Base-by-base conservation (phyloP, 192 early-diverging fungal genomes). In the Rhizophagus sp. region DNA sequence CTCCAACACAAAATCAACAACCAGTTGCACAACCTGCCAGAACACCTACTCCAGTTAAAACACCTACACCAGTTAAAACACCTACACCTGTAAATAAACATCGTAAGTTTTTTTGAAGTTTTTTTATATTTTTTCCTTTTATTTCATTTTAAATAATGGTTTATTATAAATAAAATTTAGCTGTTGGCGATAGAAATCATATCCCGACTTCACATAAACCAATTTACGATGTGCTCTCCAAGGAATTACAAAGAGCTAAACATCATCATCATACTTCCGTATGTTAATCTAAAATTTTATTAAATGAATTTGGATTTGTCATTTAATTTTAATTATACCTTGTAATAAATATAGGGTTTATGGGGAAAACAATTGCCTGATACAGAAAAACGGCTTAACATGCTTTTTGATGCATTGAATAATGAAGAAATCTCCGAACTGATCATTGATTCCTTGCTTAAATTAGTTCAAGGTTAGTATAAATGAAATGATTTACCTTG, bases 321-420 rank as follows among this genome's bases (percentile, higher is more conserved):
- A 12, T 47, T 5, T 47, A 12, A 47, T 47, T 12, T 47, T 33
- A 74, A 62, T 62, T 3, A 19, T 33, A 22, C 10, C 33, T 63
- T 24, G 5, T 61, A 36, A 63, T 22, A 25, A 36, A 49, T 44
- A 69, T 78, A 94, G 86, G 90, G 93, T n/a, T 85, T 86, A 27
- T 90, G 94, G 80, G 92, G 92, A 79, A 87, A 91, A 70, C 87
- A 93, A 69, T 88, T 93, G 81, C 93, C 95, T 78, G 96, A 98
- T 69, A 91, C 95, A 4, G 94, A 97, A 67, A 94, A 94, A 82
- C 87, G 93, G n/a, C 77, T 99, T 41, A 88, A 91, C 41, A 83
- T 85, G 8, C 80, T 99, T 64, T 95, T 95, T 84, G 97, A 97
- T 84, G 88, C 90, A 85, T 84, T 97, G 87, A 97, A 97, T 83